These are phyloP conservation scores for Apiotrichum gracile DNA, from an alignment of 1,284 basidiomycete genomes.

Conservation along the genomic window DNA sequence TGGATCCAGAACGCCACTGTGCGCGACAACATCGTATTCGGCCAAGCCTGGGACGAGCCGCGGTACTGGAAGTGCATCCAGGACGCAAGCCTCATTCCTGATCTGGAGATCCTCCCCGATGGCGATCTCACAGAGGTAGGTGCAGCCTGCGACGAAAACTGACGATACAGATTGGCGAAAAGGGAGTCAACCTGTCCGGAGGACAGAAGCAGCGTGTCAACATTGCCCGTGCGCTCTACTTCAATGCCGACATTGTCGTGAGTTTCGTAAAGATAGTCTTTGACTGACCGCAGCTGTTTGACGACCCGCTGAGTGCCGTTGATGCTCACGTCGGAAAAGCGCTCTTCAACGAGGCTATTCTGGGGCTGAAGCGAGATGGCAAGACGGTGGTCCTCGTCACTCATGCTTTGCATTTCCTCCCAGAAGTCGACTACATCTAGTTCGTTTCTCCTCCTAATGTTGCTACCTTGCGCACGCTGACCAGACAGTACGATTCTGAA, in stretches of 20 bases:
- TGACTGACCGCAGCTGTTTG: constrained; percentile 56
- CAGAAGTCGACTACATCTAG: constrained; percentile 15
- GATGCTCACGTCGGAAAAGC: constrained; percentile 83
- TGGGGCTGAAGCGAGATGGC: constrained; percentile 52
- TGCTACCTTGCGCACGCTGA: not conserved
- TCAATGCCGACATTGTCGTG: constrained; percentile 67
- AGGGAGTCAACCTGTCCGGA: constrained; percentile 49
- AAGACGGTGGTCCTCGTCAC: constrained; percentile 70
- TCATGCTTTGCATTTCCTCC: constrained; percentile 49
- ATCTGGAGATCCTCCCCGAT: constrained; percentile 65
- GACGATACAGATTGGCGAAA: constrained; percentile 55
- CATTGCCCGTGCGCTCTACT: constrained; percentile 77
- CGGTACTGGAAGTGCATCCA: constrained; percentile 63
- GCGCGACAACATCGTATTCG: constrained; percentile 57
- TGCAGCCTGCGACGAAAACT: constrained; percentile 50
- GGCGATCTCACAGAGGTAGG: constrained; percentile 63
- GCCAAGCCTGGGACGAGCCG: constrained; percentile 60
- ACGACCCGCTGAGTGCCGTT: constrained; percentile 71
- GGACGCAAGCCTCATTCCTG: constrained; percentile 59
- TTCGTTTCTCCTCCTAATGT: constrained; percentile 43
- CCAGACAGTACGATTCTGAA: constrained; percentile 56
- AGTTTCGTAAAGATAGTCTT: no score
- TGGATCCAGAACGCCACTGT: constrained; percentile 84
- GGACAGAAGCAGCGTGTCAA: constrained; percentile 50
- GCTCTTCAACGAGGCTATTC: constrained; percentile 76